Evolutionary conservation across 2,329 filamentous ascomycete species (phyloP), one percentile per base, ranked within the genome.

Genomic region (Phialophora macrospora): DNA sequence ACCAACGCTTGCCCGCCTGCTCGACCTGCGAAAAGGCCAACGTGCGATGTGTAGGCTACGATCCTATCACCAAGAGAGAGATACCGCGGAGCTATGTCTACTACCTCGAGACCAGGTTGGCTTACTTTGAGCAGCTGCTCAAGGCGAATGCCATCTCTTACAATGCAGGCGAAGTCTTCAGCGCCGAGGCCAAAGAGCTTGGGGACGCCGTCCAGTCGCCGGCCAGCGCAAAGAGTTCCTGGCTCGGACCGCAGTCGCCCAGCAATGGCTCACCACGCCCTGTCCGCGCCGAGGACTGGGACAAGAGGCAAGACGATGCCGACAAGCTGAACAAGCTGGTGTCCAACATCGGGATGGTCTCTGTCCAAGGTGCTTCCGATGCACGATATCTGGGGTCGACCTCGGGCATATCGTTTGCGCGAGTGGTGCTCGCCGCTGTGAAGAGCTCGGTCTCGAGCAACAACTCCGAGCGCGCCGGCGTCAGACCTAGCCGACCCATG

Each of bases 21-120:
- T 89, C 91, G 49, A 92, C 91, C 72, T 98, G 94, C 79, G 92
- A 93, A 77, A 97, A 97, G 80, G 93, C 91, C n/a, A 86, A 87
- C 65, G 91, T 96, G 54, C 89, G 91, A 71, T 98, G 95, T 77
- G 92, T 97, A 58, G 94, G 94, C 68, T 97, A 97, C 78, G 94
- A 98, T 76, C 93, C 94, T 38, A 97, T 97, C 74, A 96, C 92
- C 26, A 97, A 97, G 83, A 89, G 91, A 75, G 93, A 97, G 79
- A 97, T 98, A 65, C 94, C 94, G 57, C 87, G 93, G 78, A 89
- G 86, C 77, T 98, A 98, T 81, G 92, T 98, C 56, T 97, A 91
- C 79, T 98, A 97, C 76, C 88, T 98, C 66, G 94, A 98, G 78
- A 91, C 90, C 30, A 85, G 94, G 65, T 87, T 97, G 62, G 85